A percentile compares a stretch with the other conserved stretches of the same genome.
phyloP scores from a whole-genome alignment of 1,284 basidiomycete genomes.

The Sporisorium exsertum region DNA sequence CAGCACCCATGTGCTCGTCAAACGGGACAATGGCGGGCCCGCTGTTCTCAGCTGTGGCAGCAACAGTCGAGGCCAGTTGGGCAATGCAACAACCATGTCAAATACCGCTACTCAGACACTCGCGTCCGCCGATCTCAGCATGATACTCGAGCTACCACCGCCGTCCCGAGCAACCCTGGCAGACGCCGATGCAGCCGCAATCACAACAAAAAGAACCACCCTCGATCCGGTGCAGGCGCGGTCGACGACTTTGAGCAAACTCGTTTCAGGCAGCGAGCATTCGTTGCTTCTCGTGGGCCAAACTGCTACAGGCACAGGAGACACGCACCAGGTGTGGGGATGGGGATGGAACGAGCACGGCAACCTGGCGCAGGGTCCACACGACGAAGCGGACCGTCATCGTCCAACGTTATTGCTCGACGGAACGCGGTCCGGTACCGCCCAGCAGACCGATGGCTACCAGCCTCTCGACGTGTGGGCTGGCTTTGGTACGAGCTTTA shows the following conservation, averaged over 20 bases:
- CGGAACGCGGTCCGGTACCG: slow-evolving; percentile 38
- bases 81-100: background rate
- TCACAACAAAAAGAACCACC: background rate
- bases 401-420: slow-evolving; percentile 20
- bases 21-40: background rate
- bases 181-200: background rate
- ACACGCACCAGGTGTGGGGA: slow-evolving; percentile 31
- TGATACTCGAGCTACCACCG: background rate
- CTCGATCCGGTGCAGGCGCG: background rate
- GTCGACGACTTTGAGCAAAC: slow-evolving; percentile 9
- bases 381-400: slow-evolving; percentile 40
- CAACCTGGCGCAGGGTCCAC: slow-evolving; percentile 46
- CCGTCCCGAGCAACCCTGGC: background rate
- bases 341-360: slow-evolving; percentile 58
- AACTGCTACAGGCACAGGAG: background rate
- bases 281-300: slow-evolving; percentile 28
- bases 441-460: background rate
- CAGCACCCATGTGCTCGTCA: slow-evolving; percentile 26
- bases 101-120: background rate
- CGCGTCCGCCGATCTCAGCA: slow-evolving; percentile 8
- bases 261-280: slow-evolving; percentile 55
- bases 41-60: slow-evolving; percentile 29
- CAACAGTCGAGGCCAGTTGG: slow-evolving; percentile 44
- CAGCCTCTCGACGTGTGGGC: slow-evolving; percentile 44
- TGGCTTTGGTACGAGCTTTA: slow-evolving; percentile 45